Evolutionary conservation across 2,329 filamentous ascomycete species (phyloP), one percentile per base, ranked within the genome.

Genomic region (Rhexocercosporidium sp.): DNA sequence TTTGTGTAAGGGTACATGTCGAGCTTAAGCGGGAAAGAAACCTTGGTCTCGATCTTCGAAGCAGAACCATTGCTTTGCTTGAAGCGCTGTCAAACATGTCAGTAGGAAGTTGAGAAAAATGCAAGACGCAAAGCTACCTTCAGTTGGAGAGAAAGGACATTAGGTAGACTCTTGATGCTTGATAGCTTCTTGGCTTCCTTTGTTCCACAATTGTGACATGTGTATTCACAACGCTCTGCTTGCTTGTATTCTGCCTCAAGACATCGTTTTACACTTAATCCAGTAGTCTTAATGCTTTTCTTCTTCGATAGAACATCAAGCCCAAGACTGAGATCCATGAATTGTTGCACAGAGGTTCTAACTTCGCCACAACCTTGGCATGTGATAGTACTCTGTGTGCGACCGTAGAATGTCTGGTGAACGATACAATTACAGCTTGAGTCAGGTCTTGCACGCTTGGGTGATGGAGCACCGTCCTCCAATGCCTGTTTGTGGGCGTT

Each of bases 1-100:
- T 91, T 92, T 0, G 94, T 96, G 79, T 97, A 98, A 0, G 94
- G 94, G 25, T 93, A 85, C 88, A 98, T 93, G 77, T 97, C 96
- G 44, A 98, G 86, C 67, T 92, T 89, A 59, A 97, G 81, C 0
- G 94, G 94, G 75, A 97, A 97, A 60, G 91, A 88, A 62, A 98
- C 91, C 66, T 89, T 90, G 3, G 92, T 94, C 73, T 96, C 92
- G 71, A 98, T 92, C 79, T 98, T 98, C 53, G 92, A 92, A 1
- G 92, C 91, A 54, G 90, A 85, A 74, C 92, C 89, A 78, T 85
- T 86, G 69, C 86, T 88, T 78, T 93, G 92, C 80, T 96, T 92
- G 79, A 96, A 94, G 67, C 87, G 82, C 86, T 88, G 65, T 53
- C 57, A 22, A 44, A 41, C 37, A 9, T 71, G 57, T 70, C 29